Percentiles rank a stretch among this genome's conserved stretches.
Evolutionary conservation across 306 rosid genomes (phyloP).

Genomic region (Fragaria nilgerrensis): DNA sequence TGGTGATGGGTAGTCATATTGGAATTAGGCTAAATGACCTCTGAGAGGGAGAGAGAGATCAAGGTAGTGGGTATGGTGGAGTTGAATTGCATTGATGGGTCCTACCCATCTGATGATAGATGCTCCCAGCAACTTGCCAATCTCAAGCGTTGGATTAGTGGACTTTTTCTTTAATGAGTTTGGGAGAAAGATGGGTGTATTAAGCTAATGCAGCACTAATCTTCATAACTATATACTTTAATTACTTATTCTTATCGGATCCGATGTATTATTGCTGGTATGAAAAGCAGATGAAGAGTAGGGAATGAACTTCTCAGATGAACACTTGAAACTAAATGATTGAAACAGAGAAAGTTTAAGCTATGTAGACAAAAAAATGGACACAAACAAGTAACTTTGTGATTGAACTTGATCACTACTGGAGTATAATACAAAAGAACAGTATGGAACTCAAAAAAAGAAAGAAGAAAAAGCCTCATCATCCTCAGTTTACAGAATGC

Average conservation of each 20-base stretch:
- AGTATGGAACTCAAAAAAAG: constrained; percentile 7
- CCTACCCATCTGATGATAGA: constrained; percentile 49
- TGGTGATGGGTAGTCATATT: constrained; percentile 18
- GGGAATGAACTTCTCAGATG: neutral
- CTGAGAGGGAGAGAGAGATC: neutral
- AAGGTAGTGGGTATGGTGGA: constrained; percentile 31
- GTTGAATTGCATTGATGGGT: constrained; percentile 31
- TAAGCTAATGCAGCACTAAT: neutral
- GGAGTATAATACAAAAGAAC: constrained; percentile 37
- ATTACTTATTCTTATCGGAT: neutral
- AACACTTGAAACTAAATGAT: neutral
- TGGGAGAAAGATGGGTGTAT: neutral
- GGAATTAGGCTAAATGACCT: constrained; percentile 11
- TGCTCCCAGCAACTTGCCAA: constrained; percentile 36
- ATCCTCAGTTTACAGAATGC: constrained; percentile 54
- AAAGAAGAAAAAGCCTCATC: constrained; percentile 57
- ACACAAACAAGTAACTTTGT: constrained; percentile 13
- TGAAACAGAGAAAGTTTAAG: neutral
- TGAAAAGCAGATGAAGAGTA: neutral
- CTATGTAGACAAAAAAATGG: neutral
- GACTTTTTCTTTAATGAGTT: constrained; percentile 21
- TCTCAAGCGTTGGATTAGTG: constrained; percentile 36
- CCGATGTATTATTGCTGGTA: neutral
- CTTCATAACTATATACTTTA: constrained; percentile 6
- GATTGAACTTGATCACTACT: constrained; percentile 26